phyloP scores from a whole-genome alignment of 768 basidiomycete species.

The Trametes coccinea region DNA sequence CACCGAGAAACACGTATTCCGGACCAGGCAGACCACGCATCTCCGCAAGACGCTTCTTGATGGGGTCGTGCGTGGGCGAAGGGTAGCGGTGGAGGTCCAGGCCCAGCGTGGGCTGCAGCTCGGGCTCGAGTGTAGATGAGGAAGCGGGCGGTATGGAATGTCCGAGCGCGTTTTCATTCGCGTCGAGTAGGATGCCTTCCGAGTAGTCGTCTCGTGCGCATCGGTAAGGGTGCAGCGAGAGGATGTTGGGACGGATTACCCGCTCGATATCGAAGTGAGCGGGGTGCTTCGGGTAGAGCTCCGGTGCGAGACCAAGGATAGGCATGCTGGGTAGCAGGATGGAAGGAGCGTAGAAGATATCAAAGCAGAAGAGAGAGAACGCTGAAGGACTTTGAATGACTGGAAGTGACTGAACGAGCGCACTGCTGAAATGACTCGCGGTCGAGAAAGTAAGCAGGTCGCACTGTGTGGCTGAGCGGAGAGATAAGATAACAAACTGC shows the following conservation, averaged over 20 bases:
- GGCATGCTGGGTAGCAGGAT: slow-evolving; percentile 43
- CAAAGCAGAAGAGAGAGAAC: background rate
- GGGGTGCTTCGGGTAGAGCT: slow-evolving; percentile 50
- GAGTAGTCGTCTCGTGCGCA: slow-evolving; percentile 97
- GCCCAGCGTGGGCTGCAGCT: slow-evolving; percentile 41
- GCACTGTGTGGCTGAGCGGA: background rate
- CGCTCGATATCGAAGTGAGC: slow-evolving; percentile 82
- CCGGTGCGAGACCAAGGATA: slow-evolving; percentile 59
- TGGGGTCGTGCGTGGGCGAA: slow-evolving; percentile 78
- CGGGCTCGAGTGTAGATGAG: slow-evolving; percentile 30
- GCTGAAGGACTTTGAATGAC: background rate
- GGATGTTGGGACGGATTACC: slow-evolving; percentile 92
- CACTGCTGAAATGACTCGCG: slow-evolving; percentile 2
- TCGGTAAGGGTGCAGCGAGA: slow-evolving; percentile 87
- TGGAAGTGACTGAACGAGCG: background rate
- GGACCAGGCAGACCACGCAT: slow-evolving; percentile 66
- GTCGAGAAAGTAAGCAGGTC: background rate
- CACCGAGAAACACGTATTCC: slow-evolving; percentile 84
- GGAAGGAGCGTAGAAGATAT: background rate
- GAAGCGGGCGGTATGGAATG: slow-evolving; percentile 63
- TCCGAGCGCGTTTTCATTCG: slow-evolving; percentile 96
- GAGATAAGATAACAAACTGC: slow-evolving; percentile 18
- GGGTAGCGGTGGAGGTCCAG: slow-evolving; percentile 89
- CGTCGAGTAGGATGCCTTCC: slow-evolving; percentile 88
- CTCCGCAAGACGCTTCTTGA: slow-evolving; percentile 74